A percentile compares a stretch with the other conserved stretches of the same genome.
Evolutionary conservation across 176 grass and related monocot genomes (phyloP).

Genomic region (Pontederia paniculata): DNA sequence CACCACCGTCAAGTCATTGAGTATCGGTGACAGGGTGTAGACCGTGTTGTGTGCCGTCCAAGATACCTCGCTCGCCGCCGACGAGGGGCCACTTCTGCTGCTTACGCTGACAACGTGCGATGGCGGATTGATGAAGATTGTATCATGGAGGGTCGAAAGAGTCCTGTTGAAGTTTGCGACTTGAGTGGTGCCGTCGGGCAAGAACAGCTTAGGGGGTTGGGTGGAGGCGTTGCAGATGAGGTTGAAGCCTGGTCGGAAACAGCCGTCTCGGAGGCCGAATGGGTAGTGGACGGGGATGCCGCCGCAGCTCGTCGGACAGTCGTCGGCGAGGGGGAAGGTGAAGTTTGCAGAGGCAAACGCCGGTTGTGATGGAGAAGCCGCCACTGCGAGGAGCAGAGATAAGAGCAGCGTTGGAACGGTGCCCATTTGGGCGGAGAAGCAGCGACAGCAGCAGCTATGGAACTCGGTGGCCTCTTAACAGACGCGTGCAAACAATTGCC

Average conservation of each 20-base stretch:
- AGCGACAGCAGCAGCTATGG: too few species aligned
- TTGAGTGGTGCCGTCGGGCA: constrained; percentile 13
- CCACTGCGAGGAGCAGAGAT: too few species aligned
- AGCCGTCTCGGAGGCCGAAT: constrained; percentile 28
- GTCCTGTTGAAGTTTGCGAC: constrained; percentile 7
- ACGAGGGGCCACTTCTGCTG: background rate
- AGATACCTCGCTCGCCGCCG: background rate
- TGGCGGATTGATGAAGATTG: constrained; percentile 2
- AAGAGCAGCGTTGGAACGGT: too few species aligned
- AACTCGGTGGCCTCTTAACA: too few species aligned
- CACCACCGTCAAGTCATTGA: constrained; percentile 8
- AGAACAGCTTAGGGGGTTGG: constrained; percentile 25
- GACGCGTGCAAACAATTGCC: too few species aligned
- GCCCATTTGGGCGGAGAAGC: too few species aligned
- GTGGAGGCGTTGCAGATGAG: constrained; percentile 21
- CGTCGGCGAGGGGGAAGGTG: background rate
- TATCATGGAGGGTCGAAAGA: too few species aligned
- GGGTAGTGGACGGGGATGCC: constrained; percentile 26
- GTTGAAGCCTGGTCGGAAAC: constrained; percentile 22
- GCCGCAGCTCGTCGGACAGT: constrained; percentile 22
- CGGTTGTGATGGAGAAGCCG: background rate
- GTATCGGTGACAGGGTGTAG: background rate
- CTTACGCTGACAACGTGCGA: background rate
- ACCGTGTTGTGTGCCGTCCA: background rate
- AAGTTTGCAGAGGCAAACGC: background rate